Evolutionary conservation across 1,284 basidiomycete species (phyloP).

Genomic region (Gomphus sp.): DNA sequence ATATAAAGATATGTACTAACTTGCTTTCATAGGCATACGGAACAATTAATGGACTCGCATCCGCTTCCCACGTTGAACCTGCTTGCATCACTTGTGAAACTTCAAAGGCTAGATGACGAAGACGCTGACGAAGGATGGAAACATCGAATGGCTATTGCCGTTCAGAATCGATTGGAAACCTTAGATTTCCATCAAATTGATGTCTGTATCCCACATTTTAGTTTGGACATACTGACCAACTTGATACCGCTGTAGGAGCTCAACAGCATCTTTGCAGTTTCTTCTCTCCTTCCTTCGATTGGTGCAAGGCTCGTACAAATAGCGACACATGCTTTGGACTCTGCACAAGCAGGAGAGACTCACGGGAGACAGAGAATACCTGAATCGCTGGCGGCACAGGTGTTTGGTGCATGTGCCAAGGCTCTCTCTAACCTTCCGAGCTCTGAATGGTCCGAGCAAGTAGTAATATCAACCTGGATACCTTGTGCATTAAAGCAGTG

Average conservation of each 20-base stretch:
- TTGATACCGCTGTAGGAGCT: constrained; percentile 3
- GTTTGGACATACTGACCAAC: not conserved
- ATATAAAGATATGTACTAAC: not conserved
- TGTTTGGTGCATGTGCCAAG: constrained; percentile 39
- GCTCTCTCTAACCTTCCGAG: constrained; percentile 31
- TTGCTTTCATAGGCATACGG: constrained; percentile 23
- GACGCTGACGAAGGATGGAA: constrained; percentile 25
- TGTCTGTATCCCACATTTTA: not conserved
- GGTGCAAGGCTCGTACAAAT: not conserved
- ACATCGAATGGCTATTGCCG: constrained; percentile 23
- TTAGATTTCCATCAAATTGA: not conserved
- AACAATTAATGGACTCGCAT: constrained; percentile 33
- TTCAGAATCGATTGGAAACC: constrained; percentile 15
- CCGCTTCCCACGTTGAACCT: constrained; percentile 36
- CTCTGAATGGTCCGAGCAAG: constrained; percentile 32
- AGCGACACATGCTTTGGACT: not conserved
- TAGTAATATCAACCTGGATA: constrained; percentile 40
- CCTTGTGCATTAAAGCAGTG: constrained; percentile 39
- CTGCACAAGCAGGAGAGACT: not conserved
- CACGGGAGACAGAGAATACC: not conserved
- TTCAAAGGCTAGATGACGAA: constrained; percentile 39
- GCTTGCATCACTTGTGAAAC: constrained; percentile 37
- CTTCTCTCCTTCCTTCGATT: not conserved
- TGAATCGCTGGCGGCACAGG: constrained; percentile 30
- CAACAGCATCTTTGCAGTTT: not conserved